These are phyloP conservation scores for Curvularia sp. DNA, from an alignment of 2,329 filamentous ascomycete genomes.

Conservation along the genomic window DNA sequence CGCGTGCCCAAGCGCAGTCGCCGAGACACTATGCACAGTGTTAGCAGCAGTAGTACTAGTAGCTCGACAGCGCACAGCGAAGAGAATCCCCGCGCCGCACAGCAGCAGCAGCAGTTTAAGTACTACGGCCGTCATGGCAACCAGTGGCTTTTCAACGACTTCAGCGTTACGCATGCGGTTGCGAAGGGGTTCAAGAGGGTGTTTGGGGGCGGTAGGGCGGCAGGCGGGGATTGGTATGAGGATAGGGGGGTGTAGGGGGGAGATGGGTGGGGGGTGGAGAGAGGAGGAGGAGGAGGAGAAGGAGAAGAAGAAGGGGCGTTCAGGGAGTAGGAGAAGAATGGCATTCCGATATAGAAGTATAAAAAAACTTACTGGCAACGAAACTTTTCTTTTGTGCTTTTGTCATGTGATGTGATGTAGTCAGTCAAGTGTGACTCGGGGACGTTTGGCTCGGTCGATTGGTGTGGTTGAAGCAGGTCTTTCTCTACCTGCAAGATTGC, in stretches of 20 bases:
- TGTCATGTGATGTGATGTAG: too few relatives aligned
- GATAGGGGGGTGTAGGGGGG: constrained; percentile 3
- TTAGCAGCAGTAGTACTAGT: constrained; percentile 10
- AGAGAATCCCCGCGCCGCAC: too few relatives aligned
- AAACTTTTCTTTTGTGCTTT: too few relatives aligned
- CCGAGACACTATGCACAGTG: constrained; percentile 25
- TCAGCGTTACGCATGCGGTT: constrained; percentile 45
- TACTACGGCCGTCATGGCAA: constrained; percentile 50
- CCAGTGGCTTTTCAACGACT: constrained; percentile 51
- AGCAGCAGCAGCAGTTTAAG: constrained; percentile 37
- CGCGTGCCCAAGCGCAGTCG: constrained; percentile 25
- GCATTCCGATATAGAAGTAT: too few relatives aligned
- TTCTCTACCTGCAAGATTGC: too few relatives aligned
- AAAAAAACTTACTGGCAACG: too few relatives aligned
- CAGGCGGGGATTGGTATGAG: constrained; percentile 28
- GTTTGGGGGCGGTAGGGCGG: constrained; percentile 24
- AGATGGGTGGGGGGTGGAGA: not conserved
- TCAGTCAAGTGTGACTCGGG: too few relatives aligned
- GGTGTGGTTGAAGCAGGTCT: too few relatives aligned
- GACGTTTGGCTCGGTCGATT: too few relatives aligned
- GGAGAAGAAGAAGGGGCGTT: too few relatives aligned
- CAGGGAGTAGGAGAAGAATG: too few relatives aligned
- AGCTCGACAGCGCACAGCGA: constrained; percentile 14
- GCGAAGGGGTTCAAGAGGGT: constrained; percentile 42
- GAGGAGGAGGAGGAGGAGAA: not conserved